These are phyloP conservation scores for Fimicolochytrium jonesii DNA, from an alignment of 192 early-diverging fungal genomes.

Conservation along the genomic window DNA sequence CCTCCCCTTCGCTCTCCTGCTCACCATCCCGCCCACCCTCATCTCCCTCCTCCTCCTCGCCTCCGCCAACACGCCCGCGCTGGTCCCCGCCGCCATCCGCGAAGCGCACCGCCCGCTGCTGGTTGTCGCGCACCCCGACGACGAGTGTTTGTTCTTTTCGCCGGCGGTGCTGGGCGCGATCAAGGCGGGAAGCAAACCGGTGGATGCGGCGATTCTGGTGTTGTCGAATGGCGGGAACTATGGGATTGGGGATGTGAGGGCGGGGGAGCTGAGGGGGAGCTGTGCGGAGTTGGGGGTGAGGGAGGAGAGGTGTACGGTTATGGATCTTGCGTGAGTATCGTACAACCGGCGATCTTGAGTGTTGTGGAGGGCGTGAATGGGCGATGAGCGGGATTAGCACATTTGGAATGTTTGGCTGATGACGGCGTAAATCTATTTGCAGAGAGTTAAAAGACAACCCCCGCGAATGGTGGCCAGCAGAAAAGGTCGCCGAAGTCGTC, in stretches of 20 bases:
- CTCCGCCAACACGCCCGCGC: not conserved
- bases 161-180: constrained; percentile 63
- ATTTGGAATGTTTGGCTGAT: no score
- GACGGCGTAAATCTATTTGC: not conserved
- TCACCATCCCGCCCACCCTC: constrained; percentile 7
- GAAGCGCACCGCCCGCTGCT: constrained; percentile 10
- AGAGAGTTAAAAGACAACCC: constrained; percentile 49
- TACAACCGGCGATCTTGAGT: no score
- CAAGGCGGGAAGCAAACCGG: constrained; percentile 31
- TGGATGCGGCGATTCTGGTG: constrained; percentile 70
- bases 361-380: no score
- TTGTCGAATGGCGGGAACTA: constrained; percentile 79
- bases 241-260: constrained; percentile 55
- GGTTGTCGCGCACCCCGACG: constrained; percentile 67
- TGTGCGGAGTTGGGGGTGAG: constrained; percentile 56
- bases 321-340: constrained; percentile 58
- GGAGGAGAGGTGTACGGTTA: constrained; percentile 38
- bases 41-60: not conserved
- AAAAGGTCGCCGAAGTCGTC: constrained; percentile 19
- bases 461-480: constrained; percentile 34
- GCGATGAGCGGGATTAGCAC: no score
- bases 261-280: constrained; percentile 59
- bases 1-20: no score
- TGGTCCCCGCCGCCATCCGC: constrained; percentile 7
- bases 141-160: constrained; percentile 96